These are phyloP conservation scores for Petunia hybrid DNA, from an alignment of 305 asterid genomes.

Conservation along the genomic window DNA sequence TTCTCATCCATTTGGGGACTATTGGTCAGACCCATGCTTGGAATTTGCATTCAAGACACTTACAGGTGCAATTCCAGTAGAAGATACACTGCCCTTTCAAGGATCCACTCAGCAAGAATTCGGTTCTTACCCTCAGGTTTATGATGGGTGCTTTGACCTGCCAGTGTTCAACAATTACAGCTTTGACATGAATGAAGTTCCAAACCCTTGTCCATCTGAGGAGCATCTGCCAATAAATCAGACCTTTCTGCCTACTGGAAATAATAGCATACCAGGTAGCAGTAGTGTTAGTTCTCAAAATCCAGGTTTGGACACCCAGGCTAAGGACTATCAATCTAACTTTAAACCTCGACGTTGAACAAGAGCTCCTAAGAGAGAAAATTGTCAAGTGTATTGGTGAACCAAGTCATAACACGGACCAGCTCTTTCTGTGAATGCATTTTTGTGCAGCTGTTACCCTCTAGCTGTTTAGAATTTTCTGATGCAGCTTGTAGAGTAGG, in stretches of 20 bases:
- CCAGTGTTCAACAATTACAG: slow-evolving; percentile 42
- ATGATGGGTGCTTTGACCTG: slow-evolving; percentile 38
- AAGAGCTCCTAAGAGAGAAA: background rate
- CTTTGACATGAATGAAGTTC: slow-evolving; percentile 48
- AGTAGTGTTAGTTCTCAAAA: slow-evolving; percentile 43
- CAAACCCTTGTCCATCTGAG: slow-evolving; percentile 39
- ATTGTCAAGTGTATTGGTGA: background rate
- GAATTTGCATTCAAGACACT: slow-evolving; percentile 79
- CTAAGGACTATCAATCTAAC: slow-evolving; percentile 48
- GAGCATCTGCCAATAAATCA: slow-evolving; percentile 42
- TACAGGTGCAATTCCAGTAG: slow-evolving; percentile 65
- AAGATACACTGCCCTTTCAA: slow-evolving; percentile 44
- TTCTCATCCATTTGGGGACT: slow-evolving; percentile 56
- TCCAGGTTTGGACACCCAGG: slow-evolving; percentile 46
- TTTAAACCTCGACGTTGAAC: slow-evolving; percentile 31
- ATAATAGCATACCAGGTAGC: slow-evolving; percentile 38
- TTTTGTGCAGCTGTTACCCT: slow-evolving; percentile 30
- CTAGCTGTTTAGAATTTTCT: background rate
- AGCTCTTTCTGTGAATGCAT: slow-evolving; percentile 29
- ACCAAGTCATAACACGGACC: slow-evolving; percentile 6
- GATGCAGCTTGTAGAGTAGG: background rate
- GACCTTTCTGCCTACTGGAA: slow-evolving; percentile 41
- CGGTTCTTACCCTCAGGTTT: slow-evolving; percentile 27
- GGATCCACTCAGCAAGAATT: slow-evolving; percentile 41
- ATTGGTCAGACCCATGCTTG: slow-evolving; percentile 70